Percentiles rank a stretch among this genome's conserved stretches.
Conservation (phyloP, 2,329 filamentous ascomycete genomes). For the Zalaria sp. region DNA sequence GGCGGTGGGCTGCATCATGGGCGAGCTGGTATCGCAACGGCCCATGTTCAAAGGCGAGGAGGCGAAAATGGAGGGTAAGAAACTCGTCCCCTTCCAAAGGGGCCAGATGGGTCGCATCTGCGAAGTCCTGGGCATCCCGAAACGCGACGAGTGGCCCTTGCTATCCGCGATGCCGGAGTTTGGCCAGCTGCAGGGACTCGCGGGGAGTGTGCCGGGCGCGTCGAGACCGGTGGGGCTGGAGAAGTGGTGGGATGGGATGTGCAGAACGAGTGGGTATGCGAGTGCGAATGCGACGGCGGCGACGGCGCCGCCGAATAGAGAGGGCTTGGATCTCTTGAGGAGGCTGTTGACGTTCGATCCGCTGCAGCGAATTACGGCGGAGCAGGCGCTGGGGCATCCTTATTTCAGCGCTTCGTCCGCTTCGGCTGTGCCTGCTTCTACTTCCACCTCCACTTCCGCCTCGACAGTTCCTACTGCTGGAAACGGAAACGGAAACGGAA, state of each 20-base stretch:
- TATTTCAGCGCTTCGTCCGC: conserved; percentile 49
- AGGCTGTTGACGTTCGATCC: conserved; percentile 88
- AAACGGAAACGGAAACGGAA: no score
- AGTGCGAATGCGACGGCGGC: conserved; percentile 9
- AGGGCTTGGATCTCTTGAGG: conserved; percentile 57
- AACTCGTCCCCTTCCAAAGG: conserved; percentile 89
- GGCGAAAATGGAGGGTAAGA: conserved; percentile 97
- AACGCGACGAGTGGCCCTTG: conserved; percentile 77
- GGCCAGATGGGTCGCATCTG: conserved; percentile 99
- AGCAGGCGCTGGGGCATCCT: conserved; percentile 74
- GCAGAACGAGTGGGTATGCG: conserved; percentile 33
- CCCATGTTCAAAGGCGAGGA: conserved; percentile 99
- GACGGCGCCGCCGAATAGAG: conserved; percentile 45
- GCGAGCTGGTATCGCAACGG: conserved; percentile 74
- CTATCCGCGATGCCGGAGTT: conserved; percentile 80
- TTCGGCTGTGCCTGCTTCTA: no score
- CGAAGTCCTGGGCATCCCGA: conserved; percentile 85
- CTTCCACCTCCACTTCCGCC: no score
- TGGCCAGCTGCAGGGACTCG: conserved; percentile 21
- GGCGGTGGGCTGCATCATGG: conserved; percentile 97
- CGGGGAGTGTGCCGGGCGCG: conserved; percentile 31
- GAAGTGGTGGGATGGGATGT: conserved; percentile 42
- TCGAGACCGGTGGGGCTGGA: conserved; percentile 49
- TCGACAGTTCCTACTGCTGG: background rate
- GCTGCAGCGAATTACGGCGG: conserved; percentile 71